Base-by-base conservation (phyloP, 345 rosid genomes). In the Aethionema arabicum region DNA sequence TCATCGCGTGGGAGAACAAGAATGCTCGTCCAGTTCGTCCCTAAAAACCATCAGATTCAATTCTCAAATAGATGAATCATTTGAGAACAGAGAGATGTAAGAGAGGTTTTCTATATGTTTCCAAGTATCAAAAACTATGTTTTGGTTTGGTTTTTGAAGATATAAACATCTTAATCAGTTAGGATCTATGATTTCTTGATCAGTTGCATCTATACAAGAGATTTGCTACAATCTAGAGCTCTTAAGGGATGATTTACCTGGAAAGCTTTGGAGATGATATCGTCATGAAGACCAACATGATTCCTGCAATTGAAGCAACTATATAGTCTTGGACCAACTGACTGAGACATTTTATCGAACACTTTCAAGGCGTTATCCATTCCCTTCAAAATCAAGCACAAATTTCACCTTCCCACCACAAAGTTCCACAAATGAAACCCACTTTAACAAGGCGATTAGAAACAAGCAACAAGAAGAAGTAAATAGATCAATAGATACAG, bases 211-310 rank as follows among this genome's bases (percentile, higher is more conserved):
- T 13, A 40, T 21, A 1, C 2, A 21, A 21, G 27, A 21, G 27
- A 1, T 21, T 21, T 21, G 27, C 27, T 21, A 21, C 27, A 21
- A 36, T 21, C 27, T 21, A 21, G 27, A 21, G 27, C 27, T 21
- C 27, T 21, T 2, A 21, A 21, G 27, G 27, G 27, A 21, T 45
- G 70, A 31, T 65, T 58, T 65, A 85, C 92, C 89, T 86, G 92
- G 74, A 86, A 86, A 55, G 83, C 78, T 76, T 86, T 86, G 39
- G 92, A 85, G 65, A 85, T 75, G 44, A 85, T 70, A 73, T 85
- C 88, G 41, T 86, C 84, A 15, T 86, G 92, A 70, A 83, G 70
- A 5, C 86, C 70, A 49, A 86, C 89, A 52, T 61, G 87, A 60
- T 83, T 86, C 27, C 82, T 68, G 68, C 89, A 86, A 61, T 81